These are phyloP conservation scores for Yamadazyma membranifaciens DNA, from an alignment of 1,139 yeast species.

Conservation along the genomic window DNA sequence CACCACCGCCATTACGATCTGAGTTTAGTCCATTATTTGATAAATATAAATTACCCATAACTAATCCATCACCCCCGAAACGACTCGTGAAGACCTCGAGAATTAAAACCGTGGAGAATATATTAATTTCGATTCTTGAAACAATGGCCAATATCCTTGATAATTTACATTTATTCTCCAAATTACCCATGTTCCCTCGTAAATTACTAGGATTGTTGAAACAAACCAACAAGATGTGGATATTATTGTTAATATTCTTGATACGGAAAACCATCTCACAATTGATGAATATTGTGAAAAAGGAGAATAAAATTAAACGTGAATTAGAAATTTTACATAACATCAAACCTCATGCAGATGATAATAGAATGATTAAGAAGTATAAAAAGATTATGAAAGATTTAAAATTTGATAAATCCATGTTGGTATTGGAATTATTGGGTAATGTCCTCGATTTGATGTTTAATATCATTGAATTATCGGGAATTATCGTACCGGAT, in stretches of 20 bases:
- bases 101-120: constrained; percentile 31
- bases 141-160: constrained; percentile 41
- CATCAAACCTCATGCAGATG: constrained; percentile 24
- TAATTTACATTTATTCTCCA: constrained; percentile 44
- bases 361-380: constrained; percentile 29
- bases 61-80: constrained; percentile 9
- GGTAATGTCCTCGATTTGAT: constrained; percentile 45
- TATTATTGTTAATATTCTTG: constrained; percentile 40
- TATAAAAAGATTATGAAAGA: constrained; percentile 44
- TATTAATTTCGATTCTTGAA: constrained; percentile 34
- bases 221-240: constrained; percentile 48
- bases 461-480: constrained; percentile 43
- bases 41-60: constrained; percentile 18
- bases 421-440: constrained; percentile 42
- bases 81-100: constrained; percentile 13
- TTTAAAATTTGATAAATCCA: constrained; percentile 43
- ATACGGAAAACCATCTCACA: constrained; percentile 45
- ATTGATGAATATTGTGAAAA: constrained; percentile 38
- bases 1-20: neutral
- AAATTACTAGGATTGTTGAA: constrained; percentile 29
- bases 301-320: constrained; percentile 37
- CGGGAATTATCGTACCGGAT: constrained; percentile 36
- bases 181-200: constrained; percentile 45
- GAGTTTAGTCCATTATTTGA: constrained; percentile 26
- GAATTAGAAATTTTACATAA: constrained; percentile 34